A percentile compares a stretch with the other conserved stretches of the same genome.
Evolutionary conservation across 1,284 basidiomycete species (phyloP).

Genomic region (Tylopilus sp.): DNA sequence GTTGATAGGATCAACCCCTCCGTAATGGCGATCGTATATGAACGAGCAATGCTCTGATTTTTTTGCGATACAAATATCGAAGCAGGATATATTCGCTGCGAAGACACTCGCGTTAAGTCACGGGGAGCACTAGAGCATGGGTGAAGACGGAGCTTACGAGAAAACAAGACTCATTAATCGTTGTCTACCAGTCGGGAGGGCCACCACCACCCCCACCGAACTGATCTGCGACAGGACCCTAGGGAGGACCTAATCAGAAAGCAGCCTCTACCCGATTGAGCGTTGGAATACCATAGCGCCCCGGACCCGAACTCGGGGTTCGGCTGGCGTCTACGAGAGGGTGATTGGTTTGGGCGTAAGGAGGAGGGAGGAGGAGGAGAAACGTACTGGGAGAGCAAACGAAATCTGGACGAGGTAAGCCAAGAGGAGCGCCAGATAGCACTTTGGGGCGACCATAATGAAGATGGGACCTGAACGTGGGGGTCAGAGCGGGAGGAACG

Average conservation of each 20-base stretch:
- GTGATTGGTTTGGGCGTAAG: background rate
- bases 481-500: background rate
- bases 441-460: conserved; percentile 22
- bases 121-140: background rate
- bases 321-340: conserved; percentile 13
- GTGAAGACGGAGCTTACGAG: conserved; percentile 12
- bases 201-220: conserved; percentile 18
- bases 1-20: background rate
- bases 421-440: conserved; percentile 22
- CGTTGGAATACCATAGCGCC: background rate
- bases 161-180: background rate
- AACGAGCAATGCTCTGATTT: conserved; percentile 11
- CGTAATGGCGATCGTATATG: conserved; percentile 14
- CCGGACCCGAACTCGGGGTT: conserved; percentile 5
- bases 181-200: conserved; percentile 27
- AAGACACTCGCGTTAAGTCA: conserved; percentile 6
- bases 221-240: conserved; percentile 19
- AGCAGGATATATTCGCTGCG: conserved; percentile 3
- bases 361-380: background rate
- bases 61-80: conserved; percentile 6
- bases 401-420: conserved; percentile 24
- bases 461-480: conserved; percentile 1
- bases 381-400: conserved; percentile 23
- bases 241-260: conserved; percentile 4
- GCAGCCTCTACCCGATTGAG: background rate